Evolutionary conservation across 2,329 filamentous ascomycete species (phyloP).

Genomic region (Neofusicoccum kwambonambiense): DNA sequence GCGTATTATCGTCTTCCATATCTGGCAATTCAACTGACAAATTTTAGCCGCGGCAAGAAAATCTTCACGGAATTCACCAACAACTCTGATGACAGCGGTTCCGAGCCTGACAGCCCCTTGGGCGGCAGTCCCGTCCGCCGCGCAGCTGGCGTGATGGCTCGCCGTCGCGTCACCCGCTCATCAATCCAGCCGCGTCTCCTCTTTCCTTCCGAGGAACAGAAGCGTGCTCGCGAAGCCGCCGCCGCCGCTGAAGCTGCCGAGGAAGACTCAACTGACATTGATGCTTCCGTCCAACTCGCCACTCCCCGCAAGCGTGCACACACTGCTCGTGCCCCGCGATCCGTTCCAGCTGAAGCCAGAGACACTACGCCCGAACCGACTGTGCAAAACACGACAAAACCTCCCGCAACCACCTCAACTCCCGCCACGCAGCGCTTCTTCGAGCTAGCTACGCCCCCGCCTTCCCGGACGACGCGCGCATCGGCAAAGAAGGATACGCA

Average conservation of each 20-base stretch:
- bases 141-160: slow-evolving; percentile 21
- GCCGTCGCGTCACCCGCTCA: slow-evolving; percentile 62
- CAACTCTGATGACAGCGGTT: slow-evolving; percentile 4
- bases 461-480: slow-evolving; percentile 59
- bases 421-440: slow-evolving; percentile 45
- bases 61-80: slow-evolving; percentile 66
- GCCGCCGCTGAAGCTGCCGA: slow-evolving; percentile 54
- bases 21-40: neutral
- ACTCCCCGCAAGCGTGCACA: slow-evolving; percentile 11
- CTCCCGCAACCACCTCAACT: slow-evolving; percentile 53
- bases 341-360: slow-evolving; percentile 21
- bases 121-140: slow-evolving; percentile 1
- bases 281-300: slow-evolving; percentile 27
- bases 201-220: slow-evolving; percentile 58
- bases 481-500: slow-evolving; percentile 51
- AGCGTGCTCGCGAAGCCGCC: slow-evolving; percentile 41
- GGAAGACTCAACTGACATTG: slow-evolving; percentile 57
- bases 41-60: slow-evolving; percentile 71
- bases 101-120: neutral
- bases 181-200: slow-evolving; percentile 70
- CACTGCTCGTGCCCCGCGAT: slow-evolving; percentile 29
- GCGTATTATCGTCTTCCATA: slow-evolving; percentile 44
- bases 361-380: slow-evolving; percentile 19
- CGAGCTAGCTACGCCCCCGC: slow-evolving; percentile 47
- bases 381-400: slow-evolving; percentile 25